Percentiles rank a stretch among this genome's conserved stretches.
Conservation (phyloP, 2,329 filamentous ascomycete genomes). For the Monosporascus ibericus region DNA sequence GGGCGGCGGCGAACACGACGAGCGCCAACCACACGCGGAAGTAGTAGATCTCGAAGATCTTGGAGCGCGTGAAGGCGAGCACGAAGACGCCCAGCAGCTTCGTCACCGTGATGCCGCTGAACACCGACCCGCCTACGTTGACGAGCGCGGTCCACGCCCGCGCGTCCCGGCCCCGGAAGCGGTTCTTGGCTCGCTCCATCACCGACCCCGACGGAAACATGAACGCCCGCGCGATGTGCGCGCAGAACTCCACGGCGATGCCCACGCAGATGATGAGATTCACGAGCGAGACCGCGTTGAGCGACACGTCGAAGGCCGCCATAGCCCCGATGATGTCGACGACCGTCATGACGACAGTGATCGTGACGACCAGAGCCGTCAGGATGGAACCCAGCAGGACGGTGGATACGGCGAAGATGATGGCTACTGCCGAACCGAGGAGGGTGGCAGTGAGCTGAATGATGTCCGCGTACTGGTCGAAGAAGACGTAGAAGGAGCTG, state of each 20-base stretch:
- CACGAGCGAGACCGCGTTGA: constrained; percentile 92
- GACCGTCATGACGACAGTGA: constrained; percentile 88
- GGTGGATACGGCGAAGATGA: constrained; percentile 77
- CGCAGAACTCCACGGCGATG: constrained; percentile 95
- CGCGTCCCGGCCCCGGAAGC: constrained; percentile 75
- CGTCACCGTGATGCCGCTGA: constrained; percentile 92
- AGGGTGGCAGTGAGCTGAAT: constrained; percentile 72
- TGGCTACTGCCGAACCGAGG: constrained; percentile 73
- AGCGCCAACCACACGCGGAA: constrained; percentile 94
- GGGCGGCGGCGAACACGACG: constrained; percentile 80
- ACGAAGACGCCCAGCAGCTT: constrained; percentile 91
- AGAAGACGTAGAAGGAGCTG: constrained; percentile 98
- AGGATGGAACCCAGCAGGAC: constrained; percentile 75
- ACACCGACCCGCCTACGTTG: constrained; percentile 90
- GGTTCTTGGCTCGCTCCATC: constrained; percentile 72
- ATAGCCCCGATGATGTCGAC: constrained; percentile 93
- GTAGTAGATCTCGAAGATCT: constrained; percentile 99
- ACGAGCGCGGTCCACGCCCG: constrained; percentile 89
- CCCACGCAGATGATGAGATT: constrained; percentile 97
- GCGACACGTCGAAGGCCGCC: constrained; percentile 79
- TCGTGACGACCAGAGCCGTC: constrained; percentile 75
- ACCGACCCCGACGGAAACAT: constrained; percentile 83
- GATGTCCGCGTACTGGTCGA: constrained; percentile 91
- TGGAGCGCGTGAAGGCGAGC: constrained; percentile 88
- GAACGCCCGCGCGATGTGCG: constrained; percentile 91